These are phyloP conservation scores for Claviceps spartinae DNA, from an alignment of 2,329 filamentous ascomycete species.

Conservation along the genomic window DNA sequence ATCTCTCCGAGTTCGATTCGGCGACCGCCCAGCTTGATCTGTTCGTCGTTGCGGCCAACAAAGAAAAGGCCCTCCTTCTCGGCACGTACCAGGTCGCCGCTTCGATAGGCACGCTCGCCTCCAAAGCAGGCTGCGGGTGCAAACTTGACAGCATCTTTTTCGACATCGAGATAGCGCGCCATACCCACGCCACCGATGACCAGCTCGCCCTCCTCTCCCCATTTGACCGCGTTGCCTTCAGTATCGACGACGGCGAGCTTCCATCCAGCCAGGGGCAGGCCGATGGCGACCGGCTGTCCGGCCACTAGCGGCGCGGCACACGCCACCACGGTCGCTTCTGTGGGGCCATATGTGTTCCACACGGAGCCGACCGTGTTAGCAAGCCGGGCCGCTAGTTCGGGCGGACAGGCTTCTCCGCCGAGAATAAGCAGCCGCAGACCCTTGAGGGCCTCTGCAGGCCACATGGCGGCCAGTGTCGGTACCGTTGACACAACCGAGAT, in stretches of 20 bases:
- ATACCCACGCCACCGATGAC: constrained; percentile 13
- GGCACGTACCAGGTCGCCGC: constrained; percentile 14
- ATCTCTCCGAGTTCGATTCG: constrained; percentile 17
- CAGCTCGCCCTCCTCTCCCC: constrained; percentile 14
- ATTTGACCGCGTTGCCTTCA: constrained; percentile 29
- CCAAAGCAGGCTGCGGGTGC: constrained; percentile 8
- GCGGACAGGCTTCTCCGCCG: constrained; percentile 12
- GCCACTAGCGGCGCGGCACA: constrained; percentile 10
- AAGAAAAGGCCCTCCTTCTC: constrained; percentile 11
- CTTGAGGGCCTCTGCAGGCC: constrained; percentile 10
- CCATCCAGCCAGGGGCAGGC: constrained; percentile 12
- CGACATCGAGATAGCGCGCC: constrained; percentile 11
- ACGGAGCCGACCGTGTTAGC: constrained; percentile 9
- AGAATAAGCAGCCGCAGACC: constrained; percentile 12
- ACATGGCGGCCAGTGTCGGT: constrained; percentile 11
- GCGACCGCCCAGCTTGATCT: constrained; percentile 17
- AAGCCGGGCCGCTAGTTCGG: constrained; percentile 9
- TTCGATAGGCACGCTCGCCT: constrained; percentile 13
- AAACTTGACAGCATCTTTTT: constrained; percentile 11
- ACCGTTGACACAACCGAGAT: constrained; percentile 13
- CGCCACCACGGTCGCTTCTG: constrained; percentile 12
- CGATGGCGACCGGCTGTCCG: constrained; percentile 10
- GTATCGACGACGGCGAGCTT: constrained; percentile 17
- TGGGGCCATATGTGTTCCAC: constrained; percentile 15
- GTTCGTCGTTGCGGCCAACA: constrained; percentile 15